These are phyloP conservation scores for Lepidium campestre DNA, from an alignment of 441 rosid species.

Conservation along the genomic window DNA sequence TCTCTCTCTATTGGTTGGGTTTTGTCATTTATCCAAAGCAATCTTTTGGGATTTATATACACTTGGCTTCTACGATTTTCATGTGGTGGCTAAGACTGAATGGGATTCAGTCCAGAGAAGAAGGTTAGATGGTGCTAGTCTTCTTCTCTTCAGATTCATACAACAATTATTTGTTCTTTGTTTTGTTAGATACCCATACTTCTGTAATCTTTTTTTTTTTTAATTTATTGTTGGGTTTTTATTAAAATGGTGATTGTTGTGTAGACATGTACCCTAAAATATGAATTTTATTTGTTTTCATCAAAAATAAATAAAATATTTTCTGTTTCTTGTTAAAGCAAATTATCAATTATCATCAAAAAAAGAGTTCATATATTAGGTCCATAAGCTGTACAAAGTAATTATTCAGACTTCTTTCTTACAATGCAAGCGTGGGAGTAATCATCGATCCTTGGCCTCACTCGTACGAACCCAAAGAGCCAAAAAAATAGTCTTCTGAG, in stretches of 20 bases:
- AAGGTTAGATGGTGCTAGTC: conserved; percentile 17
- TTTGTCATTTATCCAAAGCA: not conserved
- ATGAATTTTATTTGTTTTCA: not conserved
- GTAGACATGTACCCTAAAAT: not conserved
- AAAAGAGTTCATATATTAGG: not conserved
- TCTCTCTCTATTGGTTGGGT: conserved; percentile 3
- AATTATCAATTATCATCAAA: not conserved
- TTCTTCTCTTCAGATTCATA: conserved; percentile 17
- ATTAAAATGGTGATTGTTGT: not conserved
- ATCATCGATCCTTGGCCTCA: conserved; percentile 3
- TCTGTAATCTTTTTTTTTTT: not conserved
- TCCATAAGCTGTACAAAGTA: conserved; percentile 14
- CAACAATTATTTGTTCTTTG: not conserved
- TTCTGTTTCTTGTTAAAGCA: not conserved
- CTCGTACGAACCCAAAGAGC: conserved; percentile 16
- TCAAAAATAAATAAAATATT: too few relatives aligned
- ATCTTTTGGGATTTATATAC: conserved; percentile 10
- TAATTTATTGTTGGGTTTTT: not conserved
- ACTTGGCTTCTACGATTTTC: conserved; percentile 25
- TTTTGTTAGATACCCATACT: conserved; percentile 6
- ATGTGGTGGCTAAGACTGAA: conserved; percentile 19
- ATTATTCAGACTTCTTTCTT: conserved; percentile 12
- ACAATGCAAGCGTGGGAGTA: conserved; percentile 15
- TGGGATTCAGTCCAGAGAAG: conserved; percentile 20
- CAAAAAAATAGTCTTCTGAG: conserved; percentile 6